Conservation (phyloP, 2,329 filamentous ascomycete genomes). For the Macroventuria anomochaeta region DNA sequence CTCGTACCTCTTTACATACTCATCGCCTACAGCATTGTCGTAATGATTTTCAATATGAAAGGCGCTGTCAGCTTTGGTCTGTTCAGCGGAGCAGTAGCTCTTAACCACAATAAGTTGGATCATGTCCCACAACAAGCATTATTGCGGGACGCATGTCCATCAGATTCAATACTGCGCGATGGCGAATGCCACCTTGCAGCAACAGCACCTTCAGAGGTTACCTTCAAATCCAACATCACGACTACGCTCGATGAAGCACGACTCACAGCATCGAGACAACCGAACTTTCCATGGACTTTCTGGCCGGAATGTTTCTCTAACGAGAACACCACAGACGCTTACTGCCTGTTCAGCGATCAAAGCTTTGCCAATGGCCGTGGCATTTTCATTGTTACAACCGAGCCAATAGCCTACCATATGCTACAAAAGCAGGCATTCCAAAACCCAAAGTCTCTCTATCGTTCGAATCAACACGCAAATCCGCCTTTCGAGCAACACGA, state of each 20-base stretch:
- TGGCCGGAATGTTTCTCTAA: slow-evolving; percentile 43
- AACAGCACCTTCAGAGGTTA: slow-evolving; percentile 14
- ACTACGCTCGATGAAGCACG: slow-evolving; percentile 34
- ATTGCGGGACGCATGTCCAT: slow-evolving; percentile 34
- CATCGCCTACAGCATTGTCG: slow-evolving; percentile 11
- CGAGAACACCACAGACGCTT: slow-evolving; percentile 32
- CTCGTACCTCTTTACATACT: slow-evolving; percentile 14
- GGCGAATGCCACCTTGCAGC: slow-evolving; percentile 31
- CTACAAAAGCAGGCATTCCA: slow-evolving; percentile 40
- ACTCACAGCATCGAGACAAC: slow-evolving; percentile 22
- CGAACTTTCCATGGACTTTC: slow-evolving; percentile 43
- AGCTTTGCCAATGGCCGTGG: slow-evolving; percentile 41
- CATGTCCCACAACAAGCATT: slow-evolving; percentile 29
- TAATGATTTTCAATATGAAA: slow-evolving; percentile 31
- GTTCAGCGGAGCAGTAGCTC: slow-evolving; percentile 30
- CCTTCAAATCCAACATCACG: slow-evolving; percentile 30
- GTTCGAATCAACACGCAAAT: slow-evolving; percentile 34
- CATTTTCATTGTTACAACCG: slow-evolving; percentile 40
- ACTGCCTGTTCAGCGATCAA: slow-evolving; percentile 42
- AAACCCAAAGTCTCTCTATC: slow-evolving; percentile 23
- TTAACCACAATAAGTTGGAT: slow-evolving; percentile 30
- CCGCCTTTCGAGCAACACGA: slow-evolving; percentile 40
- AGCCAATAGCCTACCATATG: slow-evolving; percentile 35
- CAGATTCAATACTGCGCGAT: slow-evolving; percentile 29
- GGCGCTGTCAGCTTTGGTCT: slow-evolving; percentile 27